These are phyloP conservation scores for Persicaria tinctoria DNA, from an alignment of 148 eudicot genomes.

Conservation along the genomic window DNA sequence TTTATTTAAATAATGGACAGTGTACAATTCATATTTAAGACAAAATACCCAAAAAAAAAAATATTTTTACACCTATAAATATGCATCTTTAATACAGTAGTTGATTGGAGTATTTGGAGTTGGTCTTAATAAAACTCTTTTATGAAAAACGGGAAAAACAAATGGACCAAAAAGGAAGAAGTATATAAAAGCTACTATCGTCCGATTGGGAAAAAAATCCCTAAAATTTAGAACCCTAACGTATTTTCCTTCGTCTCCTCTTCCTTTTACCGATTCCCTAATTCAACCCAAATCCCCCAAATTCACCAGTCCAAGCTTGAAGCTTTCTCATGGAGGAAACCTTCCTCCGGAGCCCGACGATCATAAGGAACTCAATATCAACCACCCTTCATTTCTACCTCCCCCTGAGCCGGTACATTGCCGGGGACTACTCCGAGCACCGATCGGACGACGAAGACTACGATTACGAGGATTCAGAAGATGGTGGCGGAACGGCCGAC, in stretches of 20 bases:
- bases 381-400: conserved; percentile 17
- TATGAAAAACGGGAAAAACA: neutral
- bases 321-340: conserved; percentile 8
- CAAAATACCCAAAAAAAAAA: no score
- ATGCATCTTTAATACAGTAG: no score
- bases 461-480: conserved; percentile 1
- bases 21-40: no score
- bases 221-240: conserved; percentile 1
- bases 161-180: neutral
- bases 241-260: neutral
- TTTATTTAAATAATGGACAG: no score
- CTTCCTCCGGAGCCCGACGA: conserved; percentile 21
- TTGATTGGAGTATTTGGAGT: no score
- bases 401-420: conserved; percentile 21
- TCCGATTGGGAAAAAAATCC: neutral
- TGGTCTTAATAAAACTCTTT: neutral
- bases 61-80: no score
- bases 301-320: neutral
- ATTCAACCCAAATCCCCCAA: neutral
- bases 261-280: neutral
- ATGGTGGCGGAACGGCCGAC: conserved; percentile 18
- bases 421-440: conserved; percentile 17
- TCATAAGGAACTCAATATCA: conserved; percentile 19
- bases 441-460: conserved; percentile 19
- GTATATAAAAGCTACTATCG: neutral